Evolutionary conservation across 495 filamentous ascomycete genomes (phyloP), one percentile per base, ranked within the genome.

Genomic region (Hyaloscypha hepaticicola): DNA sequence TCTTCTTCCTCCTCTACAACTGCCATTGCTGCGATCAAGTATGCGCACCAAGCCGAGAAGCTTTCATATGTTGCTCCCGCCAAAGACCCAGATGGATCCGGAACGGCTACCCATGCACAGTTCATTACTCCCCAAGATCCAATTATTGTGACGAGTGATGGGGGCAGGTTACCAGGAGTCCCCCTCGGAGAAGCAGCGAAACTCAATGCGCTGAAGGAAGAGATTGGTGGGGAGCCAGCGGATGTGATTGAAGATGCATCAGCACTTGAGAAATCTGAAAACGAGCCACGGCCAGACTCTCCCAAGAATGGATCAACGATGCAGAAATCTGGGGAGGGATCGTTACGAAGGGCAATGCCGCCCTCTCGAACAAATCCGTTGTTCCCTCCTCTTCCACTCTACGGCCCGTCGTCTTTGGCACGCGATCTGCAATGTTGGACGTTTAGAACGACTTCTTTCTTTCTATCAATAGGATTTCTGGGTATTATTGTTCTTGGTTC

Each of bases 301-400:
- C 16, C 61, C 41, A 25, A 34, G 24, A 41, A 67, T 45, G 61
- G 52, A 29, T 29, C 31, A 19, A 28, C 57, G 5, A 63, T 63
- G 48, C 66, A 69, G 38, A 67, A 59, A 45, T 60, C 61, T 27
- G 64, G 70, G 1, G 73, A 76, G 19, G 75, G 73, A 7, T 78
- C 75, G 12, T 67, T 83, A 5, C 70, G 70, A 55, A 73, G 65
- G 63, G 61, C 77, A n/a, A 80, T 80, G 70, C 86, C 87, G 0
- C 83, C 87, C 1, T 83, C 85, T 4, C 78, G 83, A 69, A 92
- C 88, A 7, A 88, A 96, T 71, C 93, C 93, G 8, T 76, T 97
- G 1, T 98, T 98, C 69, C 94, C 94, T 12, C 90, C 92, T 9
- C 74, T 98, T 16, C 93, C 93, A 0, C 77, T 91, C 3, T 97